These are phyloP conservation scores for Westerdykella aurantiaca DNA, from an alignment of 2,329 filamentous ascomycete genomes.

Conservation along the genomic window DNA sequence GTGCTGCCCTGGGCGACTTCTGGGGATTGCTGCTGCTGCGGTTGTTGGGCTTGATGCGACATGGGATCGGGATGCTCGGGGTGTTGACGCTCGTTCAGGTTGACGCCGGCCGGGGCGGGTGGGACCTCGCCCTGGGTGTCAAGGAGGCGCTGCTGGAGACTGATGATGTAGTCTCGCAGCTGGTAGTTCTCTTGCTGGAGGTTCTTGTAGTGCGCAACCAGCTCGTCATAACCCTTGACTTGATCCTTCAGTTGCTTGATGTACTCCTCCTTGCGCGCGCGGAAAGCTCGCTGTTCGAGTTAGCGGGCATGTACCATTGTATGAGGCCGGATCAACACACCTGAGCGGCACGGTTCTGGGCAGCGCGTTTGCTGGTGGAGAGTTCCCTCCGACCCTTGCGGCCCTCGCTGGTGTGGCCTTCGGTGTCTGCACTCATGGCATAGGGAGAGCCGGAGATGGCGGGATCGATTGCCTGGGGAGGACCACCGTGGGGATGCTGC, in stretches of 20 bases:
- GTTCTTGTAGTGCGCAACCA: constrained; percentile 73
- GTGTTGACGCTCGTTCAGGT: constrained; percentile 55
- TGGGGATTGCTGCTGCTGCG: constrained; percentile 16
- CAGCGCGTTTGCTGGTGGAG: constrained; percentile 91
- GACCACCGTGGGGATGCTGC: constrained; percentile 39
- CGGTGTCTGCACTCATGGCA: constrained; percentile 43
- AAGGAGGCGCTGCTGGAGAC: constrained; percentile 77
- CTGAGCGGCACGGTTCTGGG: constrained; percentile 94
- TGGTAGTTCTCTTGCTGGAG: constrained; percentile 85
- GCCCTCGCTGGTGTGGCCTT: constrained; percentile 43
- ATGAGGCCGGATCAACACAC: constrained; percentile 49
- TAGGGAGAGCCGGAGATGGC: constrained; percentile 50
- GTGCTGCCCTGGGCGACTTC: background rate
- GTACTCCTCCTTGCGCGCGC: constrained; percentile 94
- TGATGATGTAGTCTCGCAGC: constrained; percentile 86
- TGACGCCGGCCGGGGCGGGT: constrained; percentile 73
- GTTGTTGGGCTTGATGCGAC: constrained; percentile 2
- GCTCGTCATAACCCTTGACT: constrained; percentile 69
- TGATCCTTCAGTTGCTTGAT: constrained; percentile 97
- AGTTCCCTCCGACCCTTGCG: constrained; percentile 84
- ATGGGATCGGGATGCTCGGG: constrained; percentile 10
- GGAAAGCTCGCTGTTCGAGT: constrained; percentile 73
- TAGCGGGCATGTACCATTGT: constrained; percentile 11
- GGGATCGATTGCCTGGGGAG: constrained; percentile 52
- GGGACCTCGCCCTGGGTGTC: constrained; percentile 81